Conservation (phyloP, 225 moss, liverwort and hornwort genomes). For the Pseudisothecium myosuroides region DNA sequence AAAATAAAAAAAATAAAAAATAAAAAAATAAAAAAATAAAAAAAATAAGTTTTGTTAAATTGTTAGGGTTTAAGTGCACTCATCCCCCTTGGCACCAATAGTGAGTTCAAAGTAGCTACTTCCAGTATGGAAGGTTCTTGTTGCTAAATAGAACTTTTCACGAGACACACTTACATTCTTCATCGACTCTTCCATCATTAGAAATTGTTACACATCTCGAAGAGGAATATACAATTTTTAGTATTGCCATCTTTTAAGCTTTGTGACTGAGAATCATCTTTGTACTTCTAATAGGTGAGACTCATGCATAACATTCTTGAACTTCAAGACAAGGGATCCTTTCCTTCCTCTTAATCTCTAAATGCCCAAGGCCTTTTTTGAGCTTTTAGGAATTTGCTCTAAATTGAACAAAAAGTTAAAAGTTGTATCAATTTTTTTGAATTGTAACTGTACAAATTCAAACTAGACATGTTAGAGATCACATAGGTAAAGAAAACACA, state of each 20-base stretch:
- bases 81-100: background rate
- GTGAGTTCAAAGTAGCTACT: background rate
- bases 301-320: background rate
- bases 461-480: no score
- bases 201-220: background rate
- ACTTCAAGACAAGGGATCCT: fast-evolving
- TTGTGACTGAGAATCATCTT: background rate
- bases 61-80: background rate
- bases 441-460: no score
- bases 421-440: no score
- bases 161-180: background rate
- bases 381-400: no score
- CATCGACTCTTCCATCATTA: background rate
- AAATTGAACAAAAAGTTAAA: no score
- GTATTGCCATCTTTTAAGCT: background rate
- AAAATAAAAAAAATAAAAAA: background rate
- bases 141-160: background rate
- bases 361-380: no score
- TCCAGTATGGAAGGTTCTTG: background rate
- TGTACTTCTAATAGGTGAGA: background rate
- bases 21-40: background rate
- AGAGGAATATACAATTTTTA: fast-evolving
- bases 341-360: background rate
- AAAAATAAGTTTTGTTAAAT: background rate
- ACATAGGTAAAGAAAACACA: no score